Evolutionary conservation across 73 alveolate genomes (phyloP).

Genomic region (Stentor coeruleus): DNA sequence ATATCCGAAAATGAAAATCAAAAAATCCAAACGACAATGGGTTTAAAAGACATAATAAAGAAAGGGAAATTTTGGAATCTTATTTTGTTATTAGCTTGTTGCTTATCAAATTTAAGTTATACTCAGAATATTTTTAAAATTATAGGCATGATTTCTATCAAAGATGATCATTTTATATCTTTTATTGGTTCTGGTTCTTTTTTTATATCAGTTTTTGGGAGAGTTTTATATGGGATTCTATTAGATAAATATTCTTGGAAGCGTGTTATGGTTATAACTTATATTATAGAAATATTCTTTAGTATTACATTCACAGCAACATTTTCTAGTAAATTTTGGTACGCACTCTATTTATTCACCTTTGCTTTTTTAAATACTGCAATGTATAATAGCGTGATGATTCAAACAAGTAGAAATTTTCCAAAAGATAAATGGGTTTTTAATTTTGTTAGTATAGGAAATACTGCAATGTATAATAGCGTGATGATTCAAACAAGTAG

Average conservation of each 20-base stretch:
- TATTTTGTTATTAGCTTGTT: too few species aligned
- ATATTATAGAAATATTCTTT: too few species aligned
- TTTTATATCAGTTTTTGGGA: background rate
- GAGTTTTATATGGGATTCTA: background rate
- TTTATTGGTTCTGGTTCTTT: background rate
- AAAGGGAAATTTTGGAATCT: background rate
- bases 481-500: background rate
- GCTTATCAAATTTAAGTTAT: background rate
- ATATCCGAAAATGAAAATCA: background rate
- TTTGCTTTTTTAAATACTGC: too few species aligned
- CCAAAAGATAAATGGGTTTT: background rate
- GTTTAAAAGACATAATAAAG: too few species aligned
- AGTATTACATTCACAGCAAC: too few species aligned
- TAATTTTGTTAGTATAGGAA: background rate
- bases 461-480: too few species aligned
- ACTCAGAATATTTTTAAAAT: too few species aligned
- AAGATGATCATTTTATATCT: background rate
- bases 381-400: background rate
- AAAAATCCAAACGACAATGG: background rate
- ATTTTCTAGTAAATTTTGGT: too few species aligned
- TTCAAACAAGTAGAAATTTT: background rate
- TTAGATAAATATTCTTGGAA: background rate
- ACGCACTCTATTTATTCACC: too few species aligned
- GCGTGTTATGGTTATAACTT: background rate
- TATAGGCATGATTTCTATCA: background rate